Percentiles rank a stretch among this genome's conserved stretches.
Conservation (phyloP, 2,329 filamentous ascomycete species). For the Neofusicoccum sp. region DNA sequence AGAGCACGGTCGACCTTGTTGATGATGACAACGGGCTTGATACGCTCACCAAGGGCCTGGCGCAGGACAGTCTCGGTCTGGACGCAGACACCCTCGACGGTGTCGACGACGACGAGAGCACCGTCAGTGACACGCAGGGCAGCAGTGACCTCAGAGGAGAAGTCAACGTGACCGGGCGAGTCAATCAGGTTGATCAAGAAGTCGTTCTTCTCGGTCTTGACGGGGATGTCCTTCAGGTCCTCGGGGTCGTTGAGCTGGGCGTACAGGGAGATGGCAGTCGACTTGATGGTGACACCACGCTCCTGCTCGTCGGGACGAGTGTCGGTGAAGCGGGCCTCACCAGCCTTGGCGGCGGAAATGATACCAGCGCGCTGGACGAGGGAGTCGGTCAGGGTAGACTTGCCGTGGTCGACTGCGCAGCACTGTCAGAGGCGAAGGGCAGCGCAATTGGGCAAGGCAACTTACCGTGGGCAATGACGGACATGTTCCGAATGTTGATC, state of each 20-base stretch:
- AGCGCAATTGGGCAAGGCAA: conserved; percentile 20
- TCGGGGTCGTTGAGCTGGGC: conserved; percentile 76
- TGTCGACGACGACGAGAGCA: conserved; percentile 99
- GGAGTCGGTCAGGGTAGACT: conserved; percentile 99
- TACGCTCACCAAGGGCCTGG: conserved; percentile 98
- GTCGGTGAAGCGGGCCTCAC: conserved; percentile 93
- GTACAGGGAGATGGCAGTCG: conserved; percentile 98
- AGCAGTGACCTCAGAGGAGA: conserved; percentile 99
- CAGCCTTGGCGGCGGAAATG: conserved; percentile 96
- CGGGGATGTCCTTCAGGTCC: conserved; percentile 91
- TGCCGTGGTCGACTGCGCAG: conserved; percentile 87
- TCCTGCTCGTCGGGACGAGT: conserved; percentile 98
- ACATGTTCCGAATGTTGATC: conserved; percentile 86
- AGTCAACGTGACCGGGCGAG: conserved; percentile 99
- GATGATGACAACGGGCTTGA: conserved; percentile 99
- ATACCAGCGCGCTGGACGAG: conserved; percentile 99
- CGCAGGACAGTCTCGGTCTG: conserved; percentile 99
- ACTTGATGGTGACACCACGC: conserved; percentile 99
- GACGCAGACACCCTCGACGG: conserved; percentile 99
- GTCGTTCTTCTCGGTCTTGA: conserved; percentile 74
- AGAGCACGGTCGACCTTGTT: conserved; percentile 99
- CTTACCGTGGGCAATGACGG: conserved; percentile 96
- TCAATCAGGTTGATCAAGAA: conserved; percentile 99
- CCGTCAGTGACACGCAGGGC: conserved; percentile 99
- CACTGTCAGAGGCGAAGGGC: conserved; percentile 15